Conservation (phyloP, 768 basidiomycete genomes). For the Butyriboletus loyo region DNA sequence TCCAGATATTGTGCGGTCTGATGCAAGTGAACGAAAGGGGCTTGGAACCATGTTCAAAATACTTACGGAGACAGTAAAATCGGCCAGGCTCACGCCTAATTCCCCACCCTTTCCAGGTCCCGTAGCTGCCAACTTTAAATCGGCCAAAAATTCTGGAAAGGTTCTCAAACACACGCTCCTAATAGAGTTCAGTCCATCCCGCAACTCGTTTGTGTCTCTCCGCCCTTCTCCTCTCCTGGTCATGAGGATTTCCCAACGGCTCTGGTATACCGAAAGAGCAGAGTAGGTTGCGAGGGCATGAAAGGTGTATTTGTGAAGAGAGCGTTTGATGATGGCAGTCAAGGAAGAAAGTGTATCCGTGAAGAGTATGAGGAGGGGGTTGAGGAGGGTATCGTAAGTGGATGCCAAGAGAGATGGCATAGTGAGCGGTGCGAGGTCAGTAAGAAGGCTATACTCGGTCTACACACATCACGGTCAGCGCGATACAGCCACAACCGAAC, state of each 20-base stretch:
- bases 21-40: background rate
- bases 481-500: background rate
- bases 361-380: conserved; percentile 65
- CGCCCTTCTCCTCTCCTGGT: conserved; percentile 45
- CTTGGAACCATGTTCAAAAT: background rate
- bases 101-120: conserved; percentile 51
- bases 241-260: conserved; percentile 66
- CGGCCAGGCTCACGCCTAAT: conserved; percentile 59
- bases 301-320: conserved; percentile 75
- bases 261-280: conserved; percentile 52
- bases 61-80: conserved; percentile 55
- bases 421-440: conserved; percentile 61
- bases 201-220: conserved; percentile 61
- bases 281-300: conserved; percentile 74
- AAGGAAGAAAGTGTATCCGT: conserved; percentile 62
- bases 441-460: conserved; percentile 67
- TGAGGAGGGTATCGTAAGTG: conserved; percentile 60
- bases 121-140: conserved; percentile 63
- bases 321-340: conserved; percentile 65
- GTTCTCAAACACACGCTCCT: conserved; percentile 71
- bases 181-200: conserved; percentile 63
- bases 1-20: conserved; percentile 71
- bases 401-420: conserved; percentile 47
- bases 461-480: conserved; percentile 22
- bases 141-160: conserved; percentile 81